Base-by-base conservation (phyloP, 75 land plant species). In the Chamaecyparis obtusa region DNA sequence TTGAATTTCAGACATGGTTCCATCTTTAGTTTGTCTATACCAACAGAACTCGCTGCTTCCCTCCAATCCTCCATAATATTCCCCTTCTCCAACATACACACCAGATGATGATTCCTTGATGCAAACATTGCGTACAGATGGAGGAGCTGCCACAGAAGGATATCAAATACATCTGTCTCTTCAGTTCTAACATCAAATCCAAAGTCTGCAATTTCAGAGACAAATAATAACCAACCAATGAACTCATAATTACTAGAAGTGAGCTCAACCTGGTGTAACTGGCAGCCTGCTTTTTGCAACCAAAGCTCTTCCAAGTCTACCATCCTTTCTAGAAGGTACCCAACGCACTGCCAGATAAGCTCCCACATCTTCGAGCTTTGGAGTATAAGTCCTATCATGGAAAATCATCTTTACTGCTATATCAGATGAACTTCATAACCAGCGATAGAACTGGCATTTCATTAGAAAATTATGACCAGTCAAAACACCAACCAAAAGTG, bases 41-140 rank as follows among this genome's bases (percentile, higher is more conserved):
- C 99, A 98, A 85, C 99, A 93, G 84, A 91, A 88, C 43, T 92
- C 82, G 86, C 99, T 98, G 36, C 92, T 85, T 49, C 99, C 99
- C 87, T 98, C 97, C 86, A 90, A 64, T 41, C 99, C 99, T 86
- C 99, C 99, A 92, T 92, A 95, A 92, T 98, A 98, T 86, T 90
- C 77, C 21, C 98, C 99, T 86, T 92, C 94, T 83, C 99, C 99
- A 88, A 84, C 86, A 89, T 92, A 98, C 56, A 89, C 77, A 86
- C 89, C 89, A 15, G 88, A 87, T 77, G 95, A 92, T 74, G 90
- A 41, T 88, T 95, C 91, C 85, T 89, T 88, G 35, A 95, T 78
- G 86, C 74, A 79, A 27, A 98, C 97, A 92, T 92, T 90, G 57
- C 91, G 89, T 85, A 96, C 99, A 16, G 87, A 56, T 54, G 99